Percentiles rank a stretch among this genome's conserved stretches.
These are phyloP conservation scores for Blastobotrys raffinosifermentans DNA, from an alignment of 1,139 yeast species.

Conservation along the genomic window DNA sequence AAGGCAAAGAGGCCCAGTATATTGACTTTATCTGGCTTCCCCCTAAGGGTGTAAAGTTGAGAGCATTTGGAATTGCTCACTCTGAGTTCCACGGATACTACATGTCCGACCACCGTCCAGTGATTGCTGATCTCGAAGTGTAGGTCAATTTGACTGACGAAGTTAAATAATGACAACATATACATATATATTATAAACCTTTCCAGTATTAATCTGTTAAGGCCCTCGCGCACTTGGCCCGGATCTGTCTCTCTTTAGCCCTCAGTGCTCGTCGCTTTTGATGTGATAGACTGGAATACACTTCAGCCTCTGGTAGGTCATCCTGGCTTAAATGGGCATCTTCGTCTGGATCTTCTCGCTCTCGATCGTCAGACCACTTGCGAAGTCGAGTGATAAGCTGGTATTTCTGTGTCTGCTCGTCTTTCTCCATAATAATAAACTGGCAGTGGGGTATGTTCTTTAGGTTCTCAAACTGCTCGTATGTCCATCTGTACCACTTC, in stretches of 20 bases:
- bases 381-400: conserved; percentile 27
- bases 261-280: conserved; percentile 23
- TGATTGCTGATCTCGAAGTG: conserved; percentile 40
- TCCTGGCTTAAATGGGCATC: conserved; percentile 11
- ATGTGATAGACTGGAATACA: conserved; percentile 9
- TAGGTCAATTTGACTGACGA: no score
- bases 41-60: conserved; percentile 29
- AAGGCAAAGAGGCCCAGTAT: conserved; percentile 32
- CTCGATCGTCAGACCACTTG: conserved; percentile 32
- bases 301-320: conserved; percentile 13
- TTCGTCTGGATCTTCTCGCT: conserved; percentile 7
- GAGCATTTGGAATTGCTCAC: conserved; percentile 43
- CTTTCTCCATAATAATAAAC: conserved; percentile 68
- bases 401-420: conserved; percentile 30
- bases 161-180: no score
- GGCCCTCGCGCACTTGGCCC: conserved; percentile 17
- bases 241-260: conserved; percentile 16
- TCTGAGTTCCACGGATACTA: conserved; percentile 41
- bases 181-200: no score
- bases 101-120: conserved; percentile 52
- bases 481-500: conserved; percentile 91
- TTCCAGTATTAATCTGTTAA: no score
- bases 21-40: conserved; percentile 46
- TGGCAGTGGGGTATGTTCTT: conserved; percentile 81
- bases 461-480: conserved; percentile 78